Conservation (phyloP, 2,329 filamentous ascomycete species). For the Alternaria triticina region DNA sequence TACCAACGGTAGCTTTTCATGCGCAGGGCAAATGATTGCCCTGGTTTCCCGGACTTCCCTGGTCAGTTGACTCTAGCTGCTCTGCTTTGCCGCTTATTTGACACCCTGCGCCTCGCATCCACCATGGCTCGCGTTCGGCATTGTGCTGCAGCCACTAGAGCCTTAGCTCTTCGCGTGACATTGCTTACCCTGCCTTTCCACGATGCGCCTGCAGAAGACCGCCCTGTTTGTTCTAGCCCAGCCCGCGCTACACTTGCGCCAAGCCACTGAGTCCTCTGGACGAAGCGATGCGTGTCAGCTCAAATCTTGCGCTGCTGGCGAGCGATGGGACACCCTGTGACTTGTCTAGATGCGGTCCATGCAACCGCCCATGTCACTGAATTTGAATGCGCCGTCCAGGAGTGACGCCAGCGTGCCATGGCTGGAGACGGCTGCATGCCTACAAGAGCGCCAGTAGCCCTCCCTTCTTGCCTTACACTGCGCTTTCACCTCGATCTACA, state of each 20-base stretch:
- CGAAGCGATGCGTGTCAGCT: slow-evolving; percentile 39
- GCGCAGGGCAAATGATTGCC: slow-evolving; percentile 16
- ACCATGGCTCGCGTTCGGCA: slow-evolving; percentile 12
- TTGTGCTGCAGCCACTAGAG: slow-evolving; percentile 26
- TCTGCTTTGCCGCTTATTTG: background rate
- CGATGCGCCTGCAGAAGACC: slow-evolving; percentile 16
- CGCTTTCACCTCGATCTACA: slow-evolving; percentile 1
- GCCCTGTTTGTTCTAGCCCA: slow-evolving; percentile 25
- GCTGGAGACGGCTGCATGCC: slow-evolving; percentile 5
- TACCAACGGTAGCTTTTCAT: slow-evolving; percentile 9
- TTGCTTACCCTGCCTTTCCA: slow-evolving; percentile 22
- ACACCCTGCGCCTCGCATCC: slow-evolving; percentile 15
- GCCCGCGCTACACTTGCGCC: slow-evolving; percentile 25
- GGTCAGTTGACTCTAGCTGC: slow-evolving; percentile 15
- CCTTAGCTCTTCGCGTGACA: slow-evolving; percentile 25
- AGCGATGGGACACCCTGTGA: slow-evolving; percentile 33
- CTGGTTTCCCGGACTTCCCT: slow-evolving; percentile 2
- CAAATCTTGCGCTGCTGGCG: slow-evolving; percentile 31
- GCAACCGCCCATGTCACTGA: slow-evolving; percentile 26
- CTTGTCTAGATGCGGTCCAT: slow-evolving; percentile 35
- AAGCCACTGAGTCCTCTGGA: slow-evolving; percentile 22
- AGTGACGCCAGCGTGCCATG: slow-evolving; percentile 21
- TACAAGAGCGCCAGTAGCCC: slow-evolving; percentile 36
- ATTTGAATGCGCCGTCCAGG: slow-evolving; percentile 21
- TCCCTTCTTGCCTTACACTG: slow-evolving; percentile 8